Evolutionary conservation across 2,329 filamentous ascomycete species (phyloP).

Genomic region (Cercospora berteroae): DNA sequence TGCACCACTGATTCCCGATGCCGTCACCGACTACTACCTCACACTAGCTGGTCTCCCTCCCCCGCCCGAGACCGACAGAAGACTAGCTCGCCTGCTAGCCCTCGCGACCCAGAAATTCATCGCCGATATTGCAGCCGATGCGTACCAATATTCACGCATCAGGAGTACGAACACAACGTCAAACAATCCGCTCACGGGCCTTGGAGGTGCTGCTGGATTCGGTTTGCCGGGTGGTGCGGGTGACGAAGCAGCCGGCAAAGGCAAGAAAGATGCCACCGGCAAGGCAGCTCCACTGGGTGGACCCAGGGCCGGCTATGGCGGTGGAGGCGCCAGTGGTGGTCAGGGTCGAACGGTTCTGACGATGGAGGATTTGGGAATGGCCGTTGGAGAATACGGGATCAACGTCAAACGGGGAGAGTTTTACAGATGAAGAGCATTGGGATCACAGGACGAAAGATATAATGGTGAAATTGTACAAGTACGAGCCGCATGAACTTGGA

Average conservation of each 20-base stretch:
- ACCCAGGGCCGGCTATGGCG: slow-evolving; percentile 60
- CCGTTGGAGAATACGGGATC: slow-evolving; percentile 94
- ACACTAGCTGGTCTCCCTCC: slow-evolving; percentile 92
- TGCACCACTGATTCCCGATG: slow-evolving; percentile 97
- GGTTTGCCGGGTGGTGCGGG: slow-evolving; percentile 52
- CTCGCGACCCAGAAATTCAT: slow-evolving; percentile 99
- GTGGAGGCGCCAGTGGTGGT: slow-evolving; percentile 81
- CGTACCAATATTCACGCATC: slow-evolving; percentile 96
- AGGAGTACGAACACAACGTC: slow-evolving; percentile 86
- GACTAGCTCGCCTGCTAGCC: slow-evolving; percentile 87
- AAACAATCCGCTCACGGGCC: slow-evolving; percentile 86
- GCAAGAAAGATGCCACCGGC: slow-evolving; percentile 40
- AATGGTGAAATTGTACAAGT: not conserved
- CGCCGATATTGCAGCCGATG: slow-evolving; percentile 93
- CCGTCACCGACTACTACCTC: slow-evolving; percentile 97
- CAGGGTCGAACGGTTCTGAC: slow-evolving; percentile 93
- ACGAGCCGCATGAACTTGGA: not conserved
- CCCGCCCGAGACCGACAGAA: slow-evolving; percentile 83
- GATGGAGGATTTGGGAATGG: slow-evolving; percentile 98
- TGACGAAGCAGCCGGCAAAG: slow-evolving; percentile 55
- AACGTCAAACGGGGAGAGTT: slow-evolving; percentile 98
- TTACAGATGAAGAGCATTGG: slow-evolving; percentile 61
- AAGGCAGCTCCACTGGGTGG: slow-evolving; percentile 48
- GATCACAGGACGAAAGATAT: not conserved
- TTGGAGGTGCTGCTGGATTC: slow-evolving; percentile 72